Evolutionary conservation across 2,329 filamentous ascomycete genomes (phyloP).

Genomic region (Neofusicoccum parvum): DNA sequence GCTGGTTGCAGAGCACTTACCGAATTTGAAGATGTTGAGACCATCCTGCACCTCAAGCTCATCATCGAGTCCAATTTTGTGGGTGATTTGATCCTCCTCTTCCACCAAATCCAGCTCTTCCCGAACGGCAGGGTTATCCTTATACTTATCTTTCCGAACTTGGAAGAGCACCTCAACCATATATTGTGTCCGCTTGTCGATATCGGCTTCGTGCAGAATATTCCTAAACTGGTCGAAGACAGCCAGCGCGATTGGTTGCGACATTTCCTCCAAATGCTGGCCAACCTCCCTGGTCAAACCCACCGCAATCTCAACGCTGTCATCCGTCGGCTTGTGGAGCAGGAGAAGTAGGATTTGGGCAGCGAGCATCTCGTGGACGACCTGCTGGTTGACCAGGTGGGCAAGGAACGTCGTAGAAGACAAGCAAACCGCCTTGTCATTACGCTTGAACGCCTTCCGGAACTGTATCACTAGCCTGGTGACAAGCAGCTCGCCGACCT

Average conservation of each 20-base stretch:
- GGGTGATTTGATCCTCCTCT: slow-evolving; percentile 97
- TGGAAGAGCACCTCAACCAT: slow-evolving; percentile 99
- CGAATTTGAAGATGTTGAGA: slow-evolving; percentile 91
- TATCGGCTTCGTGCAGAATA: slow-evolving; percentile 93
- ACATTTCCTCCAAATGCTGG: slow-evolving; percentile 95
- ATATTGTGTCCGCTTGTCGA: slow-evolving; percentile 98
- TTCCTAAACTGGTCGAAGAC: slow-evolving; percentile 96
- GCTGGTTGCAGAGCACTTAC: not conserved
- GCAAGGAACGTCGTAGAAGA: slow-evolving; percentile 93
- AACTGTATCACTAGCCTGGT: slow-evolving; percentile 88
- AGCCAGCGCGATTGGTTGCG: slow-evolving; percentile 78
- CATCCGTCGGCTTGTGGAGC: slow-evolving; percentile 92
- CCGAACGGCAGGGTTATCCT: slow-evolving; percentile 86
- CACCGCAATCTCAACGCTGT: slow-evolving; percentile 96
- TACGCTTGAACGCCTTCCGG: slow-evolving; percentile 90
- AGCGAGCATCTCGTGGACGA: slow-evolving; percentile 89
- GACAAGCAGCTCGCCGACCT: slow-evolving; percentile 88
- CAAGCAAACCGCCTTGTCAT: slow-evolving; percentile 94
- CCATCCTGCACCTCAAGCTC: slow-evolving; percentile 80
- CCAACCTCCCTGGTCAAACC: slow-evolving; percentile 91
- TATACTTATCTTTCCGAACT: slow-evolving; percentile 93
- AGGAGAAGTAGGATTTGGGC: slow-evolving; percentile 92
- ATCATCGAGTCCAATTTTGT: slow-evolving; percentile 79
- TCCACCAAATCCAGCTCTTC: slow-evolving; percentile 95
- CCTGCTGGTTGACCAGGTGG: slow-evolving; percentile 93